Evolutionary conservation across 345 rosid species (phyloP).

Genomic region (Aurinia saxatilis): DNA sequence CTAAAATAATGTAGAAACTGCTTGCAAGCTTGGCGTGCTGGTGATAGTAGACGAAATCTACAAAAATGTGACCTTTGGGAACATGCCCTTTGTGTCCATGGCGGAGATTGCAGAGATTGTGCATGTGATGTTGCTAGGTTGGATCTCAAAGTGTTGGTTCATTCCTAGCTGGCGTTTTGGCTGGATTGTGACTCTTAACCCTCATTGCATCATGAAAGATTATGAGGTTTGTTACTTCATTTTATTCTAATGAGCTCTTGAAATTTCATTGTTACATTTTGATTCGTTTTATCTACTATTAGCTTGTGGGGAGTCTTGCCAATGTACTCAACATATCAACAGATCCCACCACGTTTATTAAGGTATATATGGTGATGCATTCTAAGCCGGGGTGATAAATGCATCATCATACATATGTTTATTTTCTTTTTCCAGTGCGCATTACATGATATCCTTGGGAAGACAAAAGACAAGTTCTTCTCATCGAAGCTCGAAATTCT

Average conservation of each 20-base stretch:
- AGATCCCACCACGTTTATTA: constrained; percentile 42
- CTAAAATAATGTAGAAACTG: constrained; percentile 50
- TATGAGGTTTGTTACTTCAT: constrained; percentile 25
- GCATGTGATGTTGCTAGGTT: constrained; percentile 43
- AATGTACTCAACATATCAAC: constrained; percentile 21
- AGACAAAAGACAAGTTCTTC: constrained; percentile 41
- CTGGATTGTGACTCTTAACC: constrained; percentile 43
- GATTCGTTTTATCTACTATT: neutral
- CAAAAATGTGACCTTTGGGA: constrained; percentile 37
- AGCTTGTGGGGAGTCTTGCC: constrained; percentile 11
- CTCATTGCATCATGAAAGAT: constrained; percentile 26
- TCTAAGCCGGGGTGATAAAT: too few species aligned
- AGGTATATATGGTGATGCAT: constrained; percentile 40
- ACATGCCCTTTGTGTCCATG: constrained; percentile 41
- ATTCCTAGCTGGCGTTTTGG: constrained; percentile 61
- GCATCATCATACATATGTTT: too few species aligned
- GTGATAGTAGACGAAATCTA: constrained; percentile 57
- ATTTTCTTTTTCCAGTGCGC: constrained; percentile 11
- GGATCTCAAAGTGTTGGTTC: constrained; percentile 47
- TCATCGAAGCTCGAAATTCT: constrained; percentile 2
- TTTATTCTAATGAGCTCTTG: too few species aligned
- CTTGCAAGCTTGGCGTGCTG: constrained; percentile 37
- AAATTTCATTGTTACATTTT: neutral
- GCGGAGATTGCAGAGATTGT: constrained; percentile 40
- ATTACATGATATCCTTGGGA: constrained; percentile 31